Percentiles rank a stretch among this genome's conserved stretches.
These are phyloP conservation scores for Choanephora cucurbitarum DNA, from an alignment of 371 early-diverging fungal genomes.

Conservation along the genomic window DNA sequence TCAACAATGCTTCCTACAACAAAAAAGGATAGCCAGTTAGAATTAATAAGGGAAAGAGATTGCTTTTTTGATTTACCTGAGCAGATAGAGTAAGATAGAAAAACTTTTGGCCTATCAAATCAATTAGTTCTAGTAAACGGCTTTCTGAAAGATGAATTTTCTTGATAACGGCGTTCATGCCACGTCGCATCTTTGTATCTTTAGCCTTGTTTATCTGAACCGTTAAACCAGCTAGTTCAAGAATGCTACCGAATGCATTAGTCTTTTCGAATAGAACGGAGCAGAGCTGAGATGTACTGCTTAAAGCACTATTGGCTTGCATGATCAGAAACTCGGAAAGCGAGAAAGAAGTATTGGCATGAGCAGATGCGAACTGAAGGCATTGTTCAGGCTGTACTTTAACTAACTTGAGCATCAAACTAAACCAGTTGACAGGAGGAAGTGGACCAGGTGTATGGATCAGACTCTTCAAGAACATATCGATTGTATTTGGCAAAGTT, in stretches of 20 bases:
- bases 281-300: background rate
- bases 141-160: slow-evolving; percentile 46
- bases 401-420: slow-evolving; percentile 35
- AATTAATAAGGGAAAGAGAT: too few species aligned
- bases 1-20: background rate
- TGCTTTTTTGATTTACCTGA: too few species aligned
- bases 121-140: slow-evolving; percentile 41
- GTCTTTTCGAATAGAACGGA: slow-evolving; percentile 38
- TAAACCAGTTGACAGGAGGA: slow-evolving; percentile 65
- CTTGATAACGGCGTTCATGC: slow-evolving; percentile 55
- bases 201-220: slow-evolving; percentile 3
- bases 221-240: slow-evolving; percentile 50
- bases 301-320: slow-evolving; percentile 21
- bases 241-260: slow-evolving; percentile 48
- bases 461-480: slow-evolving; percentile 26
- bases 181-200: slow-evolving; percentile 52
- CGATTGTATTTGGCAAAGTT: background rate
- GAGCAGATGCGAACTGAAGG: slow-evolving; percentile 50
- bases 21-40: background rate
- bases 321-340: slow-evolving; percentile 55
- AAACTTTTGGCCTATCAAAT: slow-evolving; percentile 21
- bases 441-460: slow-evolving; percentile 50
- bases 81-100: background rate
- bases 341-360: slow-evolving; percentile 58
- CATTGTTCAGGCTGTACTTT: slow-evolving; percentile 29